Conservation (phyloP, 176 grass and related monocot species). For the Triticum monococcum region DNA sequence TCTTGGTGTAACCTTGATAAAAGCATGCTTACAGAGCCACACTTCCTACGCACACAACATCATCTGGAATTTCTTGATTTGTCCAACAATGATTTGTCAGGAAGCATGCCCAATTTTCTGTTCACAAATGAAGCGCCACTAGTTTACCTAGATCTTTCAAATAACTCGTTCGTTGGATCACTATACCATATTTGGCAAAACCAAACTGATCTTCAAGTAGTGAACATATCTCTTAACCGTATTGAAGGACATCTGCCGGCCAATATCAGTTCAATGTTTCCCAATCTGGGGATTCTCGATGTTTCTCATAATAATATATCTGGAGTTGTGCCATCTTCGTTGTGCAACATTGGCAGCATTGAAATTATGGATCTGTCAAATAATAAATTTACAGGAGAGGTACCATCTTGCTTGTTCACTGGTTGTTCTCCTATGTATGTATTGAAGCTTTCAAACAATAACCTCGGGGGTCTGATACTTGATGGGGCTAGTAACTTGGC, state of each 20-base stretch:
- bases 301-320: conserved; percentile 21
- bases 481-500: too few relatives aligned
- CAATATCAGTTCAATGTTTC: conserved; percentile 29
- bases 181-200: not conserved
- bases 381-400: conserved; percentile 28
- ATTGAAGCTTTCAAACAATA: too few relatives aligned
- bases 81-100: conserved; percentile 32
- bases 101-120: conserved; percentile 33
- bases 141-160: conserved; percentile 18
- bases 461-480: too few relatives aligned
- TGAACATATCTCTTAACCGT: conserved; percentile 28
- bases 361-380: conserved; percentile 7
- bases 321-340: conserved; percentile 15
- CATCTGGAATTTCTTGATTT: conserved; percentile 24
- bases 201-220: not conserved
- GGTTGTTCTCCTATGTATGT: too few relatives aligned
- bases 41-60: conserved; percentile 34
- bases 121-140: conserved; percentile 29
- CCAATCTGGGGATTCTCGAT: not conserved
- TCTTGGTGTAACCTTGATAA: conserved; percentile 31
- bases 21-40: not conserved
- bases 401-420: conserved; percentile 22
- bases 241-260: conserved; percentile 1
- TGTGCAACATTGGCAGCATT: not conserved
- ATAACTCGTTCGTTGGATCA: conserved; percentile 22